These are phyloP conservation scores for Pythium periplocum DNA, from an alignment of 352 stramenopile species.

Conservation along the genomic window DNA sequence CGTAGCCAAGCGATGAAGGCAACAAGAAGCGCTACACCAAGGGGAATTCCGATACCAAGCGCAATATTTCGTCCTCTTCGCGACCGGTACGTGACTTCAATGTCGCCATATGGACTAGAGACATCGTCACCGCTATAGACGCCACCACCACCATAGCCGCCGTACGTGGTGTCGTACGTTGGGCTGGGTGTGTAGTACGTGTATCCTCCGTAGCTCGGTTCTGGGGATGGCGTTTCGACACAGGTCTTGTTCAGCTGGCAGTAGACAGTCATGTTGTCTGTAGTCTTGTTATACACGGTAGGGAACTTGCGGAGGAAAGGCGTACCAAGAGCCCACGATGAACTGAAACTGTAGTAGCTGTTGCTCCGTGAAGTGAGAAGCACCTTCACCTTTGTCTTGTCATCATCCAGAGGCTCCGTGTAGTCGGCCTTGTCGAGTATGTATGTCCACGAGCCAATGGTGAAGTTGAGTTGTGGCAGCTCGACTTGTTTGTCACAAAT, in stretches of 20 bases:
- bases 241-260: slow-evolving; percentile 37
- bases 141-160: too few species aligned
- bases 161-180: too few species aligned
- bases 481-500: slow-evolving; percentile 40
- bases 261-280: slow-evolving; percentile 54
- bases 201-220: too few species aligned
- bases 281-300: slow-evolving; percentile 51
- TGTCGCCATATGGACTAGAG: too few species aligned
- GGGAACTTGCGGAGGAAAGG: slow-evolving; percentile 76
- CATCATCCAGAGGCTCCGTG: slow-evolving; percentile 11
- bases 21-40: too few species aligned
- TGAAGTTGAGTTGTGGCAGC: slow-evolving; percentile 44
- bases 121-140: too few species aligned
- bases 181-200: too few species aligned
- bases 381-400: slow-evolving; percentile 16
- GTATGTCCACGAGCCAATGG: slow-evolving; percentile 51
- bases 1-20: too few species aligned
- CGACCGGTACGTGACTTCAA: too few species aligned
- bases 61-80: too few species aligned
- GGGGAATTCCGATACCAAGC: too few species aligned
- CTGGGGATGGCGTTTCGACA: neutral
- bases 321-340: slow-evolving; percentile 59
- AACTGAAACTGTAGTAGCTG: slow-evolving; percentile 26
- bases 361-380: slow-evolving; percentile 12
- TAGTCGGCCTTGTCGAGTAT: slow-evolving; percentile 59